Conservation (phyloP, 768 basidiomycete genomes). For the Butyriboletus loyo region DNA sequence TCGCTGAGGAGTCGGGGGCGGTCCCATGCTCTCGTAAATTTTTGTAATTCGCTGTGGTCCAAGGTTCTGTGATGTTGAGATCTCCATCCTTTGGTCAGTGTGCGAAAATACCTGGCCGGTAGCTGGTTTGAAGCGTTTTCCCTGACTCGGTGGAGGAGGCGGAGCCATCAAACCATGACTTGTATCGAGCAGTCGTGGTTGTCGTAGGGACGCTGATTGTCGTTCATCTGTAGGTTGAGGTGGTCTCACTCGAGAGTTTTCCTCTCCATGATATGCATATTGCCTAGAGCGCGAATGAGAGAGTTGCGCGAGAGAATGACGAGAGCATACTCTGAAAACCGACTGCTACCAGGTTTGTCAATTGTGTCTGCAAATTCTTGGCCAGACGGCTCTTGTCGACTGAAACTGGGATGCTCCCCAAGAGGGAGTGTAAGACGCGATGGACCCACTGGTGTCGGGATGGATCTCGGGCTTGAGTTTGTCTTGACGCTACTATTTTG, state of each 20-base stretch:
- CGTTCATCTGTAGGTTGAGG: slow-evolving; percentile 44
- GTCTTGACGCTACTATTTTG: slow-evolving; percentile 28
- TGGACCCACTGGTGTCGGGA: slow-evolving; percentile 54
- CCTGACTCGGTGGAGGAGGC: slow-evolving; percentile 25
- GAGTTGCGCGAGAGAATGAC: slow-evolving; percentile 4
- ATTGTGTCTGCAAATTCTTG: slow-evolving; percentile 9
- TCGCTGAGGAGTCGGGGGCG: slow-evolving; percentile 49
- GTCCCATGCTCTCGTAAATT: slow-evolving; percentile 41
- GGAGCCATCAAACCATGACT: slow-evolving; percentile 32
- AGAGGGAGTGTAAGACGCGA: slow-evolving; percentile 66
- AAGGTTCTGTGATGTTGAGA: slow-evolving; percentile 6
- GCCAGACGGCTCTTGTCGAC: slow-evolving; percentile 24
- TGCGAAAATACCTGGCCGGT: slow-evolving; percentile 14
- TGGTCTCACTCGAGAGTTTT: slow-evolving; percentile 39
- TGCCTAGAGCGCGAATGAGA: slow-evolving; percentile 44
- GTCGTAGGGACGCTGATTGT: slow-evolving; percentile 35
- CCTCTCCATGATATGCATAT: slow-evolving; percentile 60
- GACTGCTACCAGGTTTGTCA: slow-evolving; percentile 49
- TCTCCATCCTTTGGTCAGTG: slow-evolving; percentile 9
- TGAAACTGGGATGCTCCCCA: slow-evolving; percentile 44
- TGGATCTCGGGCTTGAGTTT: slow-evolving; percentile 61
- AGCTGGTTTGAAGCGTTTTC: slow-evolving; percentile 24
- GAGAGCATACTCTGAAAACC: slow-evolving; percentile 45
- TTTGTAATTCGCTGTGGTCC: slow-evolving; percentile 24
- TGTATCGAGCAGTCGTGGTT: slow-evolving; percentile 33